These are phyloP conservation scores for Cardamine resedifolia DNA, from an alignment of 345 rosid species.

Conservation along the genomic window DNA sequence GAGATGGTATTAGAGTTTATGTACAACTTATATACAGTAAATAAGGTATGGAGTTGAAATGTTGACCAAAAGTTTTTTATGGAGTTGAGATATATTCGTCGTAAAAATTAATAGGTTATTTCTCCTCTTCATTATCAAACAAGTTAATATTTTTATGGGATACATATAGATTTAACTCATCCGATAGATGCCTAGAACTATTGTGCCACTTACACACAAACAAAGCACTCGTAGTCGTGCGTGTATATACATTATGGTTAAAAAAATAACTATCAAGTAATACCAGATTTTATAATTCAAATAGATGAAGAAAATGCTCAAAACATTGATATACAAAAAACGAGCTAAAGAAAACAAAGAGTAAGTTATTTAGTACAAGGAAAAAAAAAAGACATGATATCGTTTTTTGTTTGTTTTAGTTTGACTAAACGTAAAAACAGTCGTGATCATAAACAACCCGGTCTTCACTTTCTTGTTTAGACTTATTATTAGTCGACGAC, in stretches of 20 bases:
- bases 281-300: neutral
- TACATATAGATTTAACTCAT: no score
- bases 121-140: no score
- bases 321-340: slow-evolving; percentile 4
- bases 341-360: neutral
- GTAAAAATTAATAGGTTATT: no score
- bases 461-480: slow-evolving; percentile 28
- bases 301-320: neutral
- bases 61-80: no score
- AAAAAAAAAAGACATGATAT: neutral
- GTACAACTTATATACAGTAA: no score
- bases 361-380: neutral
- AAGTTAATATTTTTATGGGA: no score
- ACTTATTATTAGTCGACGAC: slow-evolving; percentile 28
- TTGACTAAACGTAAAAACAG: slow-evolving; percentile 22
- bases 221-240: neutral
- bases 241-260: neutral
- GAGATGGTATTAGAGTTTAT: no score
- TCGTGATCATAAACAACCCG: slow-evolving; percentile 1
- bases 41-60: no score
- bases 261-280: slow-evolving; percentile 1
- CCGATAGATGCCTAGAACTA: neutral
- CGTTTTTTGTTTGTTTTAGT: neutral
- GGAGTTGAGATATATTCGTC: no score
- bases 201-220: neutral